Conservation (phyloP, 345 rosid genomes). For the Erysimum cheiranthoides region DNA sequence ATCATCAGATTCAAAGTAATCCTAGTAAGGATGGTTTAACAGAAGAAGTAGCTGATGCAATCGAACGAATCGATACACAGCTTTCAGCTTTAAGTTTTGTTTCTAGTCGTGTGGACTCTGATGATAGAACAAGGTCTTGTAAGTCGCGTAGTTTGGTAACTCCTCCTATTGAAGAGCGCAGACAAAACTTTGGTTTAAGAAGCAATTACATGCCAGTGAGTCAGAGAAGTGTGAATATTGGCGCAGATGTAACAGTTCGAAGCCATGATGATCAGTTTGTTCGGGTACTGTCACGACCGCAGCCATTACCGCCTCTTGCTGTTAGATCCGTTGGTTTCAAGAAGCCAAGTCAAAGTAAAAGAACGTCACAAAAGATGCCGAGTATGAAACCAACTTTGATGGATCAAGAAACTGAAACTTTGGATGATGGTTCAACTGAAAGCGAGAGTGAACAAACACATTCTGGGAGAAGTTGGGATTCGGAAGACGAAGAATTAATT, state of each 20-base stretch:
- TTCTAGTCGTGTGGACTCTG: slow-evolving; percentile 28
- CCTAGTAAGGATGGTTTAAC: slow-evolving; percentile 14
- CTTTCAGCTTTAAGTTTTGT: slow-evolving; percentile 49
- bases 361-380: slow-evolving; percentile 25
- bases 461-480: slow-evolving; percentile 33
- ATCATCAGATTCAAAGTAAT: neutral
- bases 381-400: slow-evolving; percentile 41
- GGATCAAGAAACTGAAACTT: slow-evolving; percentile 34
- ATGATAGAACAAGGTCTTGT: slow-evolving; percentile 2
- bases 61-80: slow-evolving; percentile 51
- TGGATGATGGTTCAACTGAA: slow-evolving; percentile 9
- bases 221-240: slow-evolving; percentile 18
- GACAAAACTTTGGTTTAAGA: slow-evolving; percentile 24
- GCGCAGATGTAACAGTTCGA: slow-evolving; percentile 8
- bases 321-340: slow-evolving; percentile 28
- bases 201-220: neutral
- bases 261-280: slow-evolving; percentile 25
- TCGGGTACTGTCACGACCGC: slow-evolving; percentile 20
- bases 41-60: slow-evolving; percentile 47
- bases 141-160: neutral
- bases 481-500: slow-evolving; percentile 36
- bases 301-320: slow-evolving; percentile 26
- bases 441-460: slow-evolving; percentile 13
- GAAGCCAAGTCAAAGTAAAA: slow-evolving; percentile 28
- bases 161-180: slow-evolving; percentile 20